Evolutionary conservation across 2,329 filamentous ascomycete genomes (phyloP), one percentile per base, ranked within the genome.

Genomic region (Colletotrichum sublineola): DNA sequence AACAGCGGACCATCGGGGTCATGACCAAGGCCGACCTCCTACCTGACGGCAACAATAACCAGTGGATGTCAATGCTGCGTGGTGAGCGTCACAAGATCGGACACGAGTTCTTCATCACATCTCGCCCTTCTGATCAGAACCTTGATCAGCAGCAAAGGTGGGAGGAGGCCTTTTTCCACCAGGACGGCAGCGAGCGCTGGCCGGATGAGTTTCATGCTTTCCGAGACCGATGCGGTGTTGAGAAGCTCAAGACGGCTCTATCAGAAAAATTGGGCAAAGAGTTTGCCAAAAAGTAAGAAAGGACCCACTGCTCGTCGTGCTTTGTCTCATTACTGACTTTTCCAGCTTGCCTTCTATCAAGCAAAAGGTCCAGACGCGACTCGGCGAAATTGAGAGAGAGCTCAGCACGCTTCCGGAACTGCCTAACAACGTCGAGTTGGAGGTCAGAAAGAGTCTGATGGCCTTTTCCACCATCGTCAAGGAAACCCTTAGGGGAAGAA

Each of bases 21-120:
- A 86, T 97, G 20, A 97, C 95, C 0, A 97, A 97, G 77, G 94
- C 95, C 0, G 95, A 97, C 74, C 87, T 93, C 0, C 81, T 95
- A 0, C 87, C 90, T 0, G 86, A 86, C 0, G 84, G 86, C 1
- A 83, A 89, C 0, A 82, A 84, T 0, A 75, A 81, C 0, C 90
- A 91, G 68, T 94, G 93, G 87, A 78, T 89, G 0, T 82, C 87
- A 0, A 91, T 95, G 67, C 85, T 97, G 5, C 83, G 85, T 0
- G 89, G 90, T 0, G 78, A 88, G 2, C 87, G 88, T 2, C 94
- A 93, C 71, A 77, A 79, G 0, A 87, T 95, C 0, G 91, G 91
- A 0, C 86, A 93, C n/a, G 93, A 93, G 0, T 97, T 96, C 77
- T 97, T 92, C 73, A 89, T 94, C 11, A 94, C 95, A 0, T 93